Conservation (phyloP, 352 stramenopile species). For the Aphanomyces euteiches region DNA sequence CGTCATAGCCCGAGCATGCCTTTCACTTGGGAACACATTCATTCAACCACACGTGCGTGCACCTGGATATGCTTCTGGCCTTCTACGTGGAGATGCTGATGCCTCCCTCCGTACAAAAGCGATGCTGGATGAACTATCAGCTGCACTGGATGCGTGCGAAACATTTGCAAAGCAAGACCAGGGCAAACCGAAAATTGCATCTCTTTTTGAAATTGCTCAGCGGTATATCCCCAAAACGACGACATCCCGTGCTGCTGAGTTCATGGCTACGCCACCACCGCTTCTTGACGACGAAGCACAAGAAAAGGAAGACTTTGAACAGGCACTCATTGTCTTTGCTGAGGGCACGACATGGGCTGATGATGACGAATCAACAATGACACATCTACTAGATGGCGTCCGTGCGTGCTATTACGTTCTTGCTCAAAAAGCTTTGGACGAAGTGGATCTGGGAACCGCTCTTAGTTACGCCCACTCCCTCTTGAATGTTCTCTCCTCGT, state of each 20-base stretch:
- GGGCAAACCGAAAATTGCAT: conserved; percentile 1
- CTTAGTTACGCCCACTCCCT: conserved; percentile 6
- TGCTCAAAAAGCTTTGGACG: conserved; percentile 14
- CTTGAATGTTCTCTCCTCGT: conserved; percentile 10
- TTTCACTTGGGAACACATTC: conserved; percentile 6
- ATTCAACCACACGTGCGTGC: neutral
- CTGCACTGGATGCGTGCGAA: conserved; percentile 24
- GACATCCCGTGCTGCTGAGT: neutral
- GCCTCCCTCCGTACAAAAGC: conserved; percentile 3
- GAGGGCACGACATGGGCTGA: neutral
- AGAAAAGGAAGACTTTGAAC: conserved; percentile 29
- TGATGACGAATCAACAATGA: neutral
- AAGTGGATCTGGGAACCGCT: conserved; percentile 8
- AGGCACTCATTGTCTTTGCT: conserved; percentile 3
- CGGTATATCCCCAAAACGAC: conserved; percentile 7
- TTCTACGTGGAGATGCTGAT: neutral
- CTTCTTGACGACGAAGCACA: conserved; percentile 28
- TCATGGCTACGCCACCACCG: neutral
- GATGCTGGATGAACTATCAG: conserved; percentile 9
- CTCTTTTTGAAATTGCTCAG: conserved; percentile 30
- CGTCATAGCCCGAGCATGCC: conserved; percentile 5
- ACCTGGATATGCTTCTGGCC: neutral
- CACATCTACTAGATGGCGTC: conserved; percentile 3
- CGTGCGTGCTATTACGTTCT: conserved; percentile 25
- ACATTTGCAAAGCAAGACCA: conserved; percentile 18